Percentiles rank a stretch among this genome's conserved stretches.
Conservation (phyloP, 352 stramenopile species). For the Phytophthora fragariaefolia region DNA sequence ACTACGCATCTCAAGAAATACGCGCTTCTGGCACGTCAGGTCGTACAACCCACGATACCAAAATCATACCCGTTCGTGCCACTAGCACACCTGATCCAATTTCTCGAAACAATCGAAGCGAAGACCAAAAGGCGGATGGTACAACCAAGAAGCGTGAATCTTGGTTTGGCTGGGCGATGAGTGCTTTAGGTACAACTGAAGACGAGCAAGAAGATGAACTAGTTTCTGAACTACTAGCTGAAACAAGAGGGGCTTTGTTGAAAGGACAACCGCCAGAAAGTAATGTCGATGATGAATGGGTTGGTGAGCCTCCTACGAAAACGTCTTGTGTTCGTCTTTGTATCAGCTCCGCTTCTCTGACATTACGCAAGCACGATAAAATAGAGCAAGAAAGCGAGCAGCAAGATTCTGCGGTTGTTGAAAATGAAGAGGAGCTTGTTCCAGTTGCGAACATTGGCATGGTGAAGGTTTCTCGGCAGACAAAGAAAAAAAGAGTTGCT, state of each 20-base stretch:
- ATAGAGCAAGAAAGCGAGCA: conserved; percentile 17
- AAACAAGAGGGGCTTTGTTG: conserved; percentile 61
- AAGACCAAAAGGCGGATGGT: conserved; percentile 7
- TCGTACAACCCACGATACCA: not conserved
- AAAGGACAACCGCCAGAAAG: conserved; percentile 29
- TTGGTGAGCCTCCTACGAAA: conserved; percentile 31
- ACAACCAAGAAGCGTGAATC: conserved; percentile 37
- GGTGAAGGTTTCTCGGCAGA: conserved; percentile 62
- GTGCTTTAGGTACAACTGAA: conserved; percentile 51
- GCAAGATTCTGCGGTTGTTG: conserved; percentile 21
- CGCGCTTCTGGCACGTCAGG: not conserved
- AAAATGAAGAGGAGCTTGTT: conserved; percentile 59
- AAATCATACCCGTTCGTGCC: not conserved
- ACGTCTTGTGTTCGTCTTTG: conserved; percentile 63
- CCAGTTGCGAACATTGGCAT: conserved; percentile 86
- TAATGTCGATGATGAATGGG: conserved; percentile 22
- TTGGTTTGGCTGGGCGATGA: conserved; percentile 81
- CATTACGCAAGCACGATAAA: conserved; percentile 63
- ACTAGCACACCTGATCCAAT: not conserved
- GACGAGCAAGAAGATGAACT: conserved; percentile 74
- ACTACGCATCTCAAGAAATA: conserved; percentile 9
- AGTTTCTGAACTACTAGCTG: conserved; percentile 70
- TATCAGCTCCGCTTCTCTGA: conserved; percentile 64
- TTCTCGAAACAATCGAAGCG: not conserved
- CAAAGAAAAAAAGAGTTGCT: conserved; percentile 52